Evolutionary conservation across 2,329 filamentous ascomycete species (phyloP), one percentile per base, ranked within the genome.

Genomic region (Cladosporium sp.): DNA sequence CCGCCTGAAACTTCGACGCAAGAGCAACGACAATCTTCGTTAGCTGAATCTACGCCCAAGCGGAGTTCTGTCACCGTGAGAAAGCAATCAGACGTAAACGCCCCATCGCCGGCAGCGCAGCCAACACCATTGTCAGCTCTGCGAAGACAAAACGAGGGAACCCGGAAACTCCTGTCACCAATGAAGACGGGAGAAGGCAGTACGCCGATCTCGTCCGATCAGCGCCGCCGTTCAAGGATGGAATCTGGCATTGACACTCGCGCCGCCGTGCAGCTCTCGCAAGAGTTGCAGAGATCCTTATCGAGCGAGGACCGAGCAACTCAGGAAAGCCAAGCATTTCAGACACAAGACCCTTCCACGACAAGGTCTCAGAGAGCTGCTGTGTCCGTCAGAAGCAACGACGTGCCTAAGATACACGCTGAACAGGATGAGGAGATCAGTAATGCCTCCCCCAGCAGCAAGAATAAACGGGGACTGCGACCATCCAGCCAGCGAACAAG

Each of bases 241-340:
- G 48, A 50, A n/a, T 34, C 28, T 28, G 48, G 48, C 10, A 40
- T 50, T 2, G 48, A 50, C 13, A 50, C 48, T 16, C 48, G 48
- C 19, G 48, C 22, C 13, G 48, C 48, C 16, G 38, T 19, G 14
- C 48, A 50, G 22, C 38, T 50, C 9, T 50, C 48, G 7, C 48
- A 50, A 22, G 48, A 50, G 19, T 22, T 50, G 4, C 42, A 50
- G 18, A 40, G 48, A 37, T 50, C 48, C 28, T 9, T 50, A 9
- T 50, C 48, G 9, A 40, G 48, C 9, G 48, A 50, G 28, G 48
- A 50, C 11, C 40, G 43, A n/a, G 48, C 31, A n/a, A 16, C 28
- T 0, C 40, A 50, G 18, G 48, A 50, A 33, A 34, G 42, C 31
- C 48, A 50, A 14, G 18, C 35, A 34, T 46, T 53, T 10, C 28